Base-by-base conservation (phyloP, 495 filamentous ascomycete species). In the Copromyces sp. region DNA sequence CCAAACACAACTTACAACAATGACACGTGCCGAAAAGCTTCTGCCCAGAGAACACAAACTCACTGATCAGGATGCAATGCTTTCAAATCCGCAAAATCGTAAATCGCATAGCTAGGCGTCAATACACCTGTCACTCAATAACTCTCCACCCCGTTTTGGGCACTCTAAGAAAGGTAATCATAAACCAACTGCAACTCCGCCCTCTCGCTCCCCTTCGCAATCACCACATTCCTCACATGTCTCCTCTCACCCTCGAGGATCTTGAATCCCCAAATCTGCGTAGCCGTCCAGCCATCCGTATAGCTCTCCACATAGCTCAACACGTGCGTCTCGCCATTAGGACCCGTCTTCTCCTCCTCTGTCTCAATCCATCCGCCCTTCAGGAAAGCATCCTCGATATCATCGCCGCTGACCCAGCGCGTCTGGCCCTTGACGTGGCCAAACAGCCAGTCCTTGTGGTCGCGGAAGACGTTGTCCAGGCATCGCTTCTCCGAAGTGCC, bases 391-490 rank as follows among this genome's bases (percentile, higher is more conserved):
- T 87, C 85, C 2, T 70, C 45, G 20, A 84, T 72, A 5, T 83
- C 83, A 12, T 32, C 75, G 9, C 79, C 32, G 9, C 45, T 73
- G 69, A 89, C 68, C 75, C 87, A 89, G n/a, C 88, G 84, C 38
- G 84, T 87, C 70, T 87, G 83, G 35, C 92, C 94, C 29, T 82
- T 80, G 53, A 97, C 82, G 14, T 81, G 82, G 29, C 95, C 95
- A 78, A 97, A 98, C 71, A 97, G 86, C 82, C 89, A 87, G 82
- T 98, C 95, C 37, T 80, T 80, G 82, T 95, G 93, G 53, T 88
- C 86, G 73, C 93, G 91, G 77, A 82, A 86, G 40, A 74, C 74
- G 87, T 88, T 90, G 85, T 98, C 93, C 2, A 95, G 83, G 39
- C 79, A 87, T 73, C 95, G 92, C 35, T 82, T 80, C 82, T 97